Base-by-base conservation (phyloP, 306 rosid species). In the Ormosia semicastrata region DNA sequence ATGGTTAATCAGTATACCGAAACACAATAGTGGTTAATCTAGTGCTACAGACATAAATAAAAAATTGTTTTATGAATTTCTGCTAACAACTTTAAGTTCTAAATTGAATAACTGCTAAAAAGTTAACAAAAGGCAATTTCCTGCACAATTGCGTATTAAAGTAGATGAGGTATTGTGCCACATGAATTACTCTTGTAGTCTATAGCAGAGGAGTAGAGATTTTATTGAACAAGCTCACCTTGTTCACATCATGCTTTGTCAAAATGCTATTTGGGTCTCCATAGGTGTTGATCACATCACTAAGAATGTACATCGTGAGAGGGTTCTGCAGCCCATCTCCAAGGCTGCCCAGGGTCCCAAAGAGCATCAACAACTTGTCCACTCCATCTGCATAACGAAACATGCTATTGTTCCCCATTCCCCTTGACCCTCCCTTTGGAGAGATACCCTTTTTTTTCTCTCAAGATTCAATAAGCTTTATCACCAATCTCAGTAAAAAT, bases 271-370 rank as follows among this genome's bases (percentile, higher is more conserved):
- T 81, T 40, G 18, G 41, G 67, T 81, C 82, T 70, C 97, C 98
- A 54, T 87, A 93, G 29, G 92, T 89, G 59, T 90, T 95, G 62
- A 95, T 91, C 34, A 93, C 98, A 73, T 91, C 88, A 71, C 92
- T 91, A 47, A 95, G 98, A 84, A 95, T 79, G 80, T 81, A 90
- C 95, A 95, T 91, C 89, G 60, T 89, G 47, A 93, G 93, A 79
- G 98, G 98, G 75, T 66, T 88, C 82, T 93, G 98, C 46, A 89
- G 13, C 7, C 98, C 98, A 83, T 95, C 98, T 65, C 97, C 98
- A 37, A 95, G 68, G 85, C 97, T 89, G 3, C 98, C 98, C 29
- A 93, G 60, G 54, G 92, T 91, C 69, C 98, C 98, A 29, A 95
- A 89, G 5, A 91, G 66, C 94, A 93, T 90, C 77, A 93, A 71